phyloP scores from a whole-genome alignment of 2,329 filamentous ascomycete species.

The Epichloe sp. region DNA sequence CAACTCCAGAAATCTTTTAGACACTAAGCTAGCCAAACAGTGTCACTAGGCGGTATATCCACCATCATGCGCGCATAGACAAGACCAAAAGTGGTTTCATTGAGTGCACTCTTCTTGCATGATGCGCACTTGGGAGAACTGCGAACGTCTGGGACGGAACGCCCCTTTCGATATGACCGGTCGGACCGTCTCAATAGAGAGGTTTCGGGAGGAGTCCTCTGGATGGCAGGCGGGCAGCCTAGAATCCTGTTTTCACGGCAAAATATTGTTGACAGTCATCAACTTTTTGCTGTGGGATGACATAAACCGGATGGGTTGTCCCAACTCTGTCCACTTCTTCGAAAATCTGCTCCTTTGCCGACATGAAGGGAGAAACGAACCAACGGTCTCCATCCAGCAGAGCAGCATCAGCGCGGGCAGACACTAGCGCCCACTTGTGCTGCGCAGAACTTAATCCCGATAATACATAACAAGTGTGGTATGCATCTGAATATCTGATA shows the following conservation, averaged over 20 bases:
- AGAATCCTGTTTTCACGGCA: slow-evolving; percentile 43
- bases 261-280: slow-evolving; percentile 54
- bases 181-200: too few species aligned
- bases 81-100: not conserved
- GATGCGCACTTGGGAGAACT: not conserved
- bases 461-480: slow-evolving; percentile 88
- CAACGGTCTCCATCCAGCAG: slow-evolving; percentile 28
- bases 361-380: slow-evolving; percentile 35
- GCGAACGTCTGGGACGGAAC: not conserved
- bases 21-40: not conserved
- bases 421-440: slow-evolving; percentile 44
- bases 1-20: not conserved
- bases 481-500: slow-evolving; percentile 62
- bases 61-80: not conserved
- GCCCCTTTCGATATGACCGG: not conserved
- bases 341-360: slow-evolving; percentile 47
- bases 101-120: not conserved
- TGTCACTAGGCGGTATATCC: not conserved
- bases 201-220: not conserved
- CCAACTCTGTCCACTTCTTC: slow-evolving; percentile 57
- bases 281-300: slow-evolving; percentile 60
- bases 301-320: slow-evolving; percentile 72
- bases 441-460: slow-evolving; percentile 74
- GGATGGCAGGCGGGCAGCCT: slow-evolving; percentile 9
- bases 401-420: slow-evolving; percentile 19